These are phyloP conservation scores for Jasminum sambac DNA, from an alignment of 257 asterid genomes.

Conservation along the genomic window DNA sequence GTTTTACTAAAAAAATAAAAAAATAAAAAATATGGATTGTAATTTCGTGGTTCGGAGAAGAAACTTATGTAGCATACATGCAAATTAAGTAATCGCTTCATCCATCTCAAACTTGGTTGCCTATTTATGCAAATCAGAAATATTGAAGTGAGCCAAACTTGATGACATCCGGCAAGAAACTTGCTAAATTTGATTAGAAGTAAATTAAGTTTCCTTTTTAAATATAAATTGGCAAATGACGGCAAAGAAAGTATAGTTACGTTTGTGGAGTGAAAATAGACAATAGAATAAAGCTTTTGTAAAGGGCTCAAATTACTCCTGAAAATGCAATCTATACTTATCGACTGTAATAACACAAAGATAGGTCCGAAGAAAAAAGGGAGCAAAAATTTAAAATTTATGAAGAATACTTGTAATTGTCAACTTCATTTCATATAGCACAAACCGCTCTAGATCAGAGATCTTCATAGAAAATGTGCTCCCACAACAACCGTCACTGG, in stretches of 20 bases:
- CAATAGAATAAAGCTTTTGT: slow-evolving; percentile 91
- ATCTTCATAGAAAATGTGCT: slow-evolving; percentile 84
- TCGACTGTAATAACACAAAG: too few species aligned
- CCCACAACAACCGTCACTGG: too few species aligned
- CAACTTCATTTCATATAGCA: slow-evolving; percentile 81
- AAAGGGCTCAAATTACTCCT: slow-evolving; percentile 99
- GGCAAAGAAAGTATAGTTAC: too few species aligned
- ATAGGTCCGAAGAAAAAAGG: slow-evolving; percentile 12
- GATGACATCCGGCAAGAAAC: background rate
- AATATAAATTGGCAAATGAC: background rate
- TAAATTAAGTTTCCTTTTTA: background rate
- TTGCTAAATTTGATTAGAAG: background rate
- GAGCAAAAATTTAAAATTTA: slow-evolving; percentile 9
- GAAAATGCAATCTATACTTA: slow-evolving; percentile 31
- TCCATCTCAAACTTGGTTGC: slow-evolving; percentile 98
- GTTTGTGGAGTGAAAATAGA: slow-evolving; percentile 86
- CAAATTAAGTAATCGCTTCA: slow-evolving; percentile 84
- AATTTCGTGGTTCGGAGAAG: background rate
- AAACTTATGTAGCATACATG: slow-evolving; percentile 52
- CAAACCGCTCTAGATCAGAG: slow-evolving; percentile 92
- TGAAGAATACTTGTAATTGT: slow-evolving; percentile 18
- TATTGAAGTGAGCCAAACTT: slow-evolving; percentile 5
- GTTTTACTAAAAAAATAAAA: too few species aligned
- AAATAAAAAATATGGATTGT: background rate
- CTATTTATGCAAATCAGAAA: slow-evolving; percentile 44